Base-by-base conservation (phyloP, 108 stramenopile species). In the Aurantiochytrium sp. region DNA sequence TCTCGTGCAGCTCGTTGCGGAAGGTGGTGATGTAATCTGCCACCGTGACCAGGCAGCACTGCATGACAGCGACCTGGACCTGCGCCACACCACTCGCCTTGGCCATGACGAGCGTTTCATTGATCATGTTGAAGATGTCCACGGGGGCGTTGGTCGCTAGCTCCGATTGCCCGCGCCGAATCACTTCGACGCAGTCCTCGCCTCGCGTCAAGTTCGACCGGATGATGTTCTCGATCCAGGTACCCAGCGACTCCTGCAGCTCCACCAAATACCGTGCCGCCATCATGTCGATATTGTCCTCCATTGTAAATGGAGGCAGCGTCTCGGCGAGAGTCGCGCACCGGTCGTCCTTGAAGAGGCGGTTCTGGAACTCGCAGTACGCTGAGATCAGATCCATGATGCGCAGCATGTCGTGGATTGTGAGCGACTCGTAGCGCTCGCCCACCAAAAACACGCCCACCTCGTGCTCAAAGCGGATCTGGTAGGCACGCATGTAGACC, bases 211-310 rank as follows among this genome's bases (percentile, higher is more conserved):
- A 12, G 17, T 81, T 41, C 30, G 73, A 22, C 19, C 73, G 39
- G 45, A 81, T 81, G 39, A 81, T 81, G 73, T 81, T 81, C 30
- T 81, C 73, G 8, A 81, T 42, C 73, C 73, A 81, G 19, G 73
- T 81, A 22, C 73, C 73, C 6, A 81, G 73, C 0, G 73, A 81
- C 19, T 81, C 73, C 2, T 81, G 73, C 39, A 81, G 73, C 42
- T 81, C 73, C 12, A 41, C 39, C 24, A 81, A 24, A 48, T 81
- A 81, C 27, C 73, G 39, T 6, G 73, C 73, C 10, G 42, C 73
- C 73, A 81, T 81, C 42, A 41, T 41, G 45, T 81, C 73, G 0
- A 81, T 48, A 48, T 81, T 81, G 45, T 81, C 73, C 42, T 48
- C 45, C 73, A 81, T 81, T 15, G 73, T 81, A 48, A 48, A 81